Base-by-base conservation (phyloP, 805 yeast species). In the Cephaloascus fragrans region DNA sequence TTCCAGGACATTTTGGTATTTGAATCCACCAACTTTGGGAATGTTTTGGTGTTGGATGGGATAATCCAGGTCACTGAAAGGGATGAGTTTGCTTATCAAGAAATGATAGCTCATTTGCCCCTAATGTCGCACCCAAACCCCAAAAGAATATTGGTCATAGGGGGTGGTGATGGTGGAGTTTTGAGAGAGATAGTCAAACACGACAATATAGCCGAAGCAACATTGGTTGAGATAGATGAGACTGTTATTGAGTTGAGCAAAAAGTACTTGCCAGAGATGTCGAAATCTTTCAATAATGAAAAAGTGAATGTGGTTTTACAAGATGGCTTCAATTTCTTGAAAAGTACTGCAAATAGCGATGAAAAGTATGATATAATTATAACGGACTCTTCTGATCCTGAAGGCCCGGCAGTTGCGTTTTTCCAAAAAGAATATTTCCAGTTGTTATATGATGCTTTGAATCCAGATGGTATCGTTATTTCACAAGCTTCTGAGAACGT, bases 151-250 rank as follows among this genome's bases (percentile, higher is more conserved):
- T 71, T 88, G 38, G 93, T 88, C 23, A 84, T 88, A 50, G 97
- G 97, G 19, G 97, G 97, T 19, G 97, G 97, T 34, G 97, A 88
- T 57, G 95, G 97, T 46, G 97, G 97, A 44, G 96, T 88, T 17
- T 63, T 89, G 29, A 73, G 97, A 51, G 97, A 88, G 57, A 80
- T 85, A 15, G 76, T 86, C 35, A 89, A 88, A 61, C 90, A 83
- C 52, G 64, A 65, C 32, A 66, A 70, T 4, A 64, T 71, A 35
- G 71, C 80, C 3, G 80, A 82, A 47, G 82, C 84, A 14, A 80
- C 83, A 12, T 69, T 88, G 57, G 90, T 85, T n/a, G 97, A 88
- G 54, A 89, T 88, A 45, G 97, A 88, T 60, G 81, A 80, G 53
- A 71, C 80, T 44, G 96, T 88, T 20, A 85, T 87, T 41, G 67